Base-by-base conservation (phyloP, 345 rosid genomes). In the Dipteronia sinensis region DNA sequence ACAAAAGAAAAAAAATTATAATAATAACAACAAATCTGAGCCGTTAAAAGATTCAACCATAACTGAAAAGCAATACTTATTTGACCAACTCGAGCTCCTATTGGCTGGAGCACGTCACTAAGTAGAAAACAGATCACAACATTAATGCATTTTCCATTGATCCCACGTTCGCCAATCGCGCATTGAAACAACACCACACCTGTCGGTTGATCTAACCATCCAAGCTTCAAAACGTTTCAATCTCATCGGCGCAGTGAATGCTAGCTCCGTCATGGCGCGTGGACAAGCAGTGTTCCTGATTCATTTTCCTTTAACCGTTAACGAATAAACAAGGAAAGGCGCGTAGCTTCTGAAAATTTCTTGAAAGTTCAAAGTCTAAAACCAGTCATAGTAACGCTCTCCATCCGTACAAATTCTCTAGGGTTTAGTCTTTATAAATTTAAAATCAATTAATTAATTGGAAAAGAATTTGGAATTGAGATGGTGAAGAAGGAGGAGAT, bases 91-190 rank as follows among this genome's bases (percentile, higher is more conserved):
- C 56, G 46, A 72, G 55, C n/a, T 85, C 73, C 83, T 76, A 85
- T 85, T 85, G 88, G 88, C 47, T 71, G 58, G 23, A 62, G 81
- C 81, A 81, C 86, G 88, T 82, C 88, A 83, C 78, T 64, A 25
- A 79, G 16, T 74, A 9, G 9, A 11, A 67, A 72, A 64, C 67
- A 29, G 42, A 27, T 64, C 0, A 46, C 82, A 72, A 46, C 44
- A 72, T 76, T 17, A 20, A 59, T 29, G 40, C 31, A 64, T 16
- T 55, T 31, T 44, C 71, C 19, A 11, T 31, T 2, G 6, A 25
- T n/a, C 75, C 73, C 23, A 62, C 69, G 71, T 70, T 47, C 15
- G 74, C 63, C 78, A 79, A 78, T 65, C 78, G 73, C 53, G 83
- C 42, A 64, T 40, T 71, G 66, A 19, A 16, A 51, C 49, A 64